phyloP scores from a whole-genome alignment of 208 protist species.

The Trypanosoma boissoni region DNA sequence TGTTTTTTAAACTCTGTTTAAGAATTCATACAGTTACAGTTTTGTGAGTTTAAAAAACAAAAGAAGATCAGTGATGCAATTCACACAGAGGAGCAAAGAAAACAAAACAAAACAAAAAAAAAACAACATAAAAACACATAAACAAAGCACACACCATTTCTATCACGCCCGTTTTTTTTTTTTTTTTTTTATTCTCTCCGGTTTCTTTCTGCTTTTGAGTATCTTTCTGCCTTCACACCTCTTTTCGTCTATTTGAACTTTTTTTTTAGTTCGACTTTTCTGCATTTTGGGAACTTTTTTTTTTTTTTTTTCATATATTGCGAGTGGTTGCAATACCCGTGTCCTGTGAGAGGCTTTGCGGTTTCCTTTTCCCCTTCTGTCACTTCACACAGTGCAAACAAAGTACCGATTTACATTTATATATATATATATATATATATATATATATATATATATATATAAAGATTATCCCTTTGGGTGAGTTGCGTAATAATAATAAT shows the following conservation, averaged over 20 bases:
- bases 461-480: not conserved
- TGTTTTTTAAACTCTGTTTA: no score
- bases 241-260: not conserved
- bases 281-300: no score
- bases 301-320: not conserved
- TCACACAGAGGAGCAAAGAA: not conserved
- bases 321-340: no score
- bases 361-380: no score
- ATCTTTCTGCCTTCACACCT: not conserved
- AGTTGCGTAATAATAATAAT: not conserved
- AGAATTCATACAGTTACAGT: no score
- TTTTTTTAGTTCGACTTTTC: no score
- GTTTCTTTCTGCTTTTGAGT: not conserved
- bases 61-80: not conserved
- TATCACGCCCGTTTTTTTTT: not conserved
- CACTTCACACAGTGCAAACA: no score
- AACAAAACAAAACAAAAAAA: not conserved
- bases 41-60: not conserved
- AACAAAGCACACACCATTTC: not conserved
- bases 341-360: no score
- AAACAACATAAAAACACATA: not conserved
- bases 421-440: conserved; percentile 7
- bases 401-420: no score
- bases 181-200: conserved; percentile 2
- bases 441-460: conserved; percentile 8